Evolutionary conservation across 768 basidiomycete genomes (phyloP).

Genomic region (Cantharellus cinnabarinus): DNA sequence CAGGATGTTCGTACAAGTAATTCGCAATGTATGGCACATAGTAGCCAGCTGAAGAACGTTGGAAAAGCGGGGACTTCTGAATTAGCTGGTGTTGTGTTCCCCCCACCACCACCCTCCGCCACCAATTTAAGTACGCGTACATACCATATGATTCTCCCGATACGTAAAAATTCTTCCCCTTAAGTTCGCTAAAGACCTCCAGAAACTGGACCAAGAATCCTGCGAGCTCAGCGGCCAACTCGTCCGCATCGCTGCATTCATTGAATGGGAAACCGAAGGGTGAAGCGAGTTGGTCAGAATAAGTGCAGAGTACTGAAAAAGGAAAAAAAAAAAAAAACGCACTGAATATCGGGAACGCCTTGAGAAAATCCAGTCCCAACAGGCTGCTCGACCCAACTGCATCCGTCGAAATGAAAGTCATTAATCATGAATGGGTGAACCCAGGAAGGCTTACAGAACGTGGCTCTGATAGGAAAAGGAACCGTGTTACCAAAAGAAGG

Average conservation of each 20-base stretch:
- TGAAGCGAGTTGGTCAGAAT: background rate
- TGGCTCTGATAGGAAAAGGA: background rate
- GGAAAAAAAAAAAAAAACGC: conserved; percentile 7
- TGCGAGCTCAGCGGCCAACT: conserved; percentile 30
- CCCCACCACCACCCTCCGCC: too few species aligned
- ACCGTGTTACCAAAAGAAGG: background rate
- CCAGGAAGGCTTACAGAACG: background rate
- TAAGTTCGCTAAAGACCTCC: conserved; percentile 50
- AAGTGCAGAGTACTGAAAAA: background rate
- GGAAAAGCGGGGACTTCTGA: background rate
- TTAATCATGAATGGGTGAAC: background rate
- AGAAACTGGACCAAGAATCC: conserved; percentile 61
- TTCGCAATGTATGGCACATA: conserved; percentile 55
- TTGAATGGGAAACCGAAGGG: too few species aligned
- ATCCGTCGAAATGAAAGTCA: background rate
- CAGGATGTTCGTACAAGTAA: conserved; percentile 43
- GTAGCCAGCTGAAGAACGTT: conserved; percentile 28
- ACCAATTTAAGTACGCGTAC: background rate
- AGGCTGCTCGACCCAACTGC: conserved; percentile 49
- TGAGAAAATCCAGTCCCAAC: conserved; percentile 64
- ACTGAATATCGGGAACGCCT: conserved; percentile 35
- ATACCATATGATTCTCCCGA: conserved; percentile 29
- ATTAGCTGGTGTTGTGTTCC: background rate
- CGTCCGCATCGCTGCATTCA: conserved; percentile 12
- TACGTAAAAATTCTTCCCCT: conserved; percentile 49